Percentiles rank a stretch among this genome's conserved stretches.
Conservation (phyloP, 1,284 basidiomycete genomes). For the Ceratobasidium theobromae region DNA sequence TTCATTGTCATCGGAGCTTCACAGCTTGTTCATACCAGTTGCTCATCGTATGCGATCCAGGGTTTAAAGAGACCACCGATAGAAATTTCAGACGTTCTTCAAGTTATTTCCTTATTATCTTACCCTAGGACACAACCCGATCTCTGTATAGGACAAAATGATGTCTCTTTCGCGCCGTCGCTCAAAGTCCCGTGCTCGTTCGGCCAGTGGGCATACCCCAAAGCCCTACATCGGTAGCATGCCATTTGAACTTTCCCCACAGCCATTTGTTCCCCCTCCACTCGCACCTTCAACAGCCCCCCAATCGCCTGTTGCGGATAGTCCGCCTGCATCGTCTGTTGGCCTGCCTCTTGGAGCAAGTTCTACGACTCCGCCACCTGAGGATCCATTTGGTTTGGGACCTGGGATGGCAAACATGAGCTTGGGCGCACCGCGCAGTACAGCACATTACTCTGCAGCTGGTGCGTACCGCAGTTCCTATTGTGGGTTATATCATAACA, state of each 20-base stretch:
- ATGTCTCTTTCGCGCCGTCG: constrained; percentile 15
- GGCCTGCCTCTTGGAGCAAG: constrained; percentile 28
- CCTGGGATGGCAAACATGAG: neutral
- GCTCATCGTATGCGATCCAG: constrained; percentile 1
- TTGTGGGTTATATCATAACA: neutral
- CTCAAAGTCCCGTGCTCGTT: constrained; percentile 18
- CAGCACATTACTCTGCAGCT: constrained; percentile 31
- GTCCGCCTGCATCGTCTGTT: constrained; percentile 21
- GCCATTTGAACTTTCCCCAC: constrained; percentile 20
- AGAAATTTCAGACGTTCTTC: neutral
- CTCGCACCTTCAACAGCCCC: constrained; percentile 23
- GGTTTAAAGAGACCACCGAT: neutral
- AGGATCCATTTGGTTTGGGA: constrained; percentile 27
- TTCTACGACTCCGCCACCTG: constrained; percentile 28
- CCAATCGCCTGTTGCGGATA: neutral
- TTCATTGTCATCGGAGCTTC: neutral
- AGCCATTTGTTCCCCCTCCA: constrained; percentile 25
- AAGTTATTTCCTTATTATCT: neutral
- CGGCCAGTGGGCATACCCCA: neutral
- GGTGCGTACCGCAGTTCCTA: constrained; percentile 16
- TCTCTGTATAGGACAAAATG: neutral
- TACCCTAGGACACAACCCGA: neutral
- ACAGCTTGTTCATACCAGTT: neutral
- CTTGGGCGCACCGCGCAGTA: constrained; percentile 16
- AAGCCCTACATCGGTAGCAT: constrained; percentile 25